Conservation (phyloP, 805 yeast genomes). For the Sporopachydermia quercuum region DNA sequence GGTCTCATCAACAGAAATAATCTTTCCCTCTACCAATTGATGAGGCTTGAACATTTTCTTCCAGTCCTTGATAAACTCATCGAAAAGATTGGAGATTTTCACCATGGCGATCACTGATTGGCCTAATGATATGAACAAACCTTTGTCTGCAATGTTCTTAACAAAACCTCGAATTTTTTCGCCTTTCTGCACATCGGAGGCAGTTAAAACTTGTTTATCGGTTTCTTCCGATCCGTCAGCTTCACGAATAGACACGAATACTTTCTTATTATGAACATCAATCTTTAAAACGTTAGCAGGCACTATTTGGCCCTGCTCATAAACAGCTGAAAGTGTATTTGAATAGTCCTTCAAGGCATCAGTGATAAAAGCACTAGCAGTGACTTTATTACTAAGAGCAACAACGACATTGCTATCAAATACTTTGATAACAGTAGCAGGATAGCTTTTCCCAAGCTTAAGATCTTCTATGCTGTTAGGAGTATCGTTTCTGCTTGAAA, state of each 20-base stretch:
- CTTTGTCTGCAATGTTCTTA: slow-evolving; percentile 51
- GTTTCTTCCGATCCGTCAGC: slow-evolving; percentile 21
- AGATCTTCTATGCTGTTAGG: slow-evolving; percentile 30
- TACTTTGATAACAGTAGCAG: slow-evolving; percentile 48
- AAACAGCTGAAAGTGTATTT: slow-evolving; percentile 24
- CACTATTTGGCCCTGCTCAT: slow-evolving; percentile 10
- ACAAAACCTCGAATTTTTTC: slow-evolving; percentile 72
- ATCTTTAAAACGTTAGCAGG: slow-evolving; percentile 18
- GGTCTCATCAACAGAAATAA: slow-evolving; percentile 31
- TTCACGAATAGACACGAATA: slow-evolving; percentile 51
- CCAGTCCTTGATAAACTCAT: slow-evolving; percentile 77
- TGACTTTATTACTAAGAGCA: slow-evolving; percentile 47
- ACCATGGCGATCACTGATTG: slow-evolving; percentile 63
- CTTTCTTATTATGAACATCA: slow-evolving; percentile 33
- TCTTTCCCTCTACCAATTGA: slow-evolving; percentile 64
- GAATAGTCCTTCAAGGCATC: slow-evolving; percentile 66
- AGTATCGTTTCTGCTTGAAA: slow-evolving; percentile 21
- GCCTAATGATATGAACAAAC: slow-evolving; percentile 60
- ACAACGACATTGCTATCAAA: slow-evolving; percentile 48
- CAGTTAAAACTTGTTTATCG: slow-evolving; percentile 33
- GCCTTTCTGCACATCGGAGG: slow-evolving; percentile 47
- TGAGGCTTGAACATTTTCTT: slow-evolving; percentile 55
- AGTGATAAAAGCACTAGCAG: slow-evolving; percentile 53
- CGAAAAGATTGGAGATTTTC: slow-evolving; percentile 69
- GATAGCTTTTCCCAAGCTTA: slow-evolving; percentile 36